These are phyloP conservation scores for Bremia lactucae DNA, from an alignment of 352 stramenopile species.

Conservation along the genomic window DNA sequence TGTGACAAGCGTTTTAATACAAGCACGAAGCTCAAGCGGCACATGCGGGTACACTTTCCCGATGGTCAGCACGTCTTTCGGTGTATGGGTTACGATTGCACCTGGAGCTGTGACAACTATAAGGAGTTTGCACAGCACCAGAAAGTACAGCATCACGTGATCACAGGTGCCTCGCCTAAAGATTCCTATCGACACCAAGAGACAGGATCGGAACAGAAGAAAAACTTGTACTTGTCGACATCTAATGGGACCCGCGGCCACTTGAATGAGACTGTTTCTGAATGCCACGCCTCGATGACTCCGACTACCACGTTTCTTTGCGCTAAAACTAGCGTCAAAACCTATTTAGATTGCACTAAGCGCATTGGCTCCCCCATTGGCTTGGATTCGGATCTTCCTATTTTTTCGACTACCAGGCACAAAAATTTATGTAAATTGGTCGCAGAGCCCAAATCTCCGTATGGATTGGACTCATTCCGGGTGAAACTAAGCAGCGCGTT, in stretches of 20 bases:
- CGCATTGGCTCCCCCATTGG: conserved; percentile 7
- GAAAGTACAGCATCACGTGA: conserved; percentile 62
- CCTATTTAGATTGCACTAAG: no score
- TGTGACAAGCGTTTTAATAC: conserved; percentile 84
- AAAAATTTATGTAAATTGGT: conserved; percentile 31
- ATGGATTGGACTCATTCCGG: conserved; percentile 19
- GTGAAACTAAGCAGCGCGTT: conserved; percentile 15
- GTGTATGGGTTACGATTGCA: conserved; percentile 45
- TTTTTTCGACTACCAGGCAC: conserved; percentile 23
- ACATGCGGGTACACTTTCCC: conserved; percentile 83
- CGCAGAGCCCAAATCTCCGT: conserved; percentile 25
- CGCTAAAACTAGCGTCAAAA: conserved; percentile 23
- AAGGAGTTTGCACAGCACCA: conserved; percentile 75
- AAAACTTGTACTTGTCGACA: conserved; percentile 34
- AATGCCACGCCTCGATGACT: conserved; percentile 4
- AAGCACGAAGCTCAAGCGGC: conserved; percentile 82
- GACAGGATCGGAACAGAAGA: conserved; percentile 9
- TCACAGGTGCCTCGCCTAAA: conserved; percentile 37
- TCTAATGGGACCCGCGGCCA: conserved; percentile 18
- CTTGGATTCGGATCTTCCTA: conserved; percentile 6
- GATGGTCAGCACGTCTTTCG: conserved; percentile 67
- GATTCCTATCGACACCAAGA: conserved; percentile 3
- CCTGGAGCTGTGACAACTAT: conserved; percentile 73
- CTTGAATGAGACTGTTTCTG: conserved; percentile 8
- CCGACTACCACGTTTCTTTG: conserved; percentile 30